Conservation (phyloP, 2,329 filamentous ascomycete genomes). For the Arthrocladium fulminans region DNA sequence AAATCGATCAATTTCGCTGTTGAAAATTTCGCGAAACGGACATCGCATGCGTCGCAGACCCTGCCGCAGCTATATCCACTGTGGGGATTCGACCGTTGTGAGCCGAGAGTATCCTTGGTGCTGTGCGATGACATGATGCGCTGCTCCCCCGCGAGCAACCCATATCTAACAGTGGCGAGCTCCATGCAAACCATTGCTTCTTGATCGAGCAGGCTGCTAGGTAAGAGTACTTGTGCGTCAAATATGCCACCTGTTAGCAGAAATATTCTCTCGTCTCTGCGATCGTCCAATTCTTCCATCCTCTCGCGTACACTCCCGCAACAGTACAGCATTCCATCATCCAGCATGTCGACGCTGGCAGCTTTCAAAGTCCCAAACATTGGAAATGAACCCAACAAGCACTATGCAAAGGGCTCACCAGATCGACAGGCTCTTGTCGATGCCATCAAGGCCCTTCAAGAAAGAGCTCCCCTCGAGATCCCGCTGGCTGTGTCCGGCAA, state of each 20-base stretch:
- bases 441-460: constrained; percentile 62
- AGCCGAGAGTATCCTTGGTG: not conserved
- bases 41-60: not conserved
- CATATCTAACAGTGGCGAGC: not conserved
- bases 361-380: constrained; percentile 81
- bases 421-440: constrained; percentile 68
- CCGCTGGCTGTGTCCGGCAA: constrained; percentile 78
- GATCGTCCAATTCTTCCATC: not conserved
- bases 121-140: not conserved
- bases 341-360: constrained; percentile 53
- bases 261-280: not conserved
- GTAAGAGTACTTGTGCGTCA: not conserved
- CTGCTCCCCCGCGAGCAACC: not conserved
- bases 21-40: not conserved
- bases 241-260: constrained; percentile 1
- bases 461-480: constrained; percentile 62
- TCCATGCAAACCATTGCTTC: not conserved
- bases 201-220: not conserved
- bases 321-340: not conserved
- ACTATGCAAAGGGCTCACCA: constrained; percentile 74
- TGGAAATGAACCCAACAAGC: constrained; percentile 91
- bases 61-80: no score
- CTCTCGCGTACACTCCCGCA: not conserved
- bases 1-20: not conserved
- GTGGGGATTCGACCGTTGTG: not conserved